Evolutionary conservation across 1,139 yeast genomes (phyloP), one percentile per base, ranked within the genome.

Genomic region (Yamadazyma epiphylla): DNA sequence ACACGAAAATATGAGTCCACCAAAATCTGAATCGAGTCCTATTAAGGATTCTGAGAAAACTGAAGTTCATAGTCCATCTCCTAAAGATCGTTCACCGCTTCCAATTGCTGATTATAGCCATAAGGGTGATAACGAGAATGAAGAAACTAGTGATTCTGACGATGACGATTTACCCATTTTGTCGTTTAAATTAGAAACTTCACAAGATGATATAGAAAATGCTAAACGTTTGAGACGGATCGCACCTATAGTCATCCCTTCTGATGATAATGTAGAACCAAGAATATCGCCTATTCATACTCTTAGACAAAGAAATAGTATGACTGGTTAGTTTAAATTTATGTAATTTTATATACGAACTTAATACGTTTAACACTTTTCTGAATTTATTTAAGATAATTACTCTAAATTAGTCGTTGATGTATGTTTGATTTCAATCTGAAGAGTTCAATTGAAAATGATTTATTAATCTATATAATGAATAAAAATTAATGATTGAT

Each of bases 181-280:
- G 10, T 7, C 30, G 7, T 13, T n/a, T 8, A n/a, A 17, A 4
- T n/a, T 25, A 10, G 22, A 7, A 4, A 30, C 29, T 8, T 26
- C 38, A 9, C 33, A 31, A 11, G 32, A 32, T 19, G 48, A 43
- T 19, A 54, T 66, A 11, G 68, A 58, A 21, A 64, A 59, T 4
- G 74, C 74, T 1, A 67, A 66, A 38, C 44, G 46, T 24, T 41
- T 63, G 27, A 46, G 64, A 26, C 46, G 54, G 28, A 66, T 67
- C 22, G 59, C 60, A 5, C 74, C 74, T 1, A 63, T 67, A 6
- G 48, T 53, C 32, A 51, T 67, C 16, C 73, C 73, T 1, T 58
- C 55, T 8, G 60, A 52, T 14, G 64, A 55, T 13, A 56, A 53
- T n/a, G 38, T 38, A 16, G 56, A 55, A 25, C 60, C 66, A 3